Evolutionary conservation across 2,329 filamentous ascomycete species (phyloP), one percentile per base, ranked within the genome.

Genomic region (Juglanconis oblonga): DNA sequence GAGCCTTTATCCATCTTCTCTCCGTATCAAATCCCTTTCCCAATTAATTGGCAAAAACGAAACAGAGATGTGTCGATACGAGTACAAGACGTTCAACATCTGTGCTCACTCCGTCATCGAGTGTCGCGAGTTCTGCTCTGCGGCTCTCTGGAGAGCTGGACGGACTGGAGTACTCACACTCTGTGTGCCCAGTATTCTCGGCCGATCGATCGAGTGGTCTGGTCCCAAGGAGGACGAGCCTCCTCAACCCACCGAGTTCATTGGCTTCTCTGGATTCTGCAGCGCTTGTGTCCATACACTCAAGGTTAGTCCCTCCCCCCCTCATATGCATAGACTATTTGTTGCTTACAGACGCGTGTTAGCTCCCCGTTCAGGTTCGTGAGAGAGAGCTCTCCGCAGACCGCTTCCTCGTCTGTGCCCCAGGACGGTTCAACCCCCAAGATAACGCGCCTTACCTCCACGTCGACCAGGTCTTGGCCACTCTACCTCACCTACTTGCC

Each of bases 31-130:
- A 29, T 24, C 17, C 45, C 11, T 14, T 57, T 9, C 8, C 24
- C 17, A 11, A 4, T n/a, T 33, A 7, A 11, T 10, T 2, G 29
- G 9, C 36, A 32, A 24, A 14, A n/a, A 31, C 36, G n/a, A 45
- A 24, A 31, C 49, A 40, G 61, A n/a, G 5, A 65, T 65, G 64
- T 65, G 64, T 17, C 52, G 33, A 2, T 59, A 57, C 32, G 29
- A 54, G 4, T 64, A 60, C 52, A 36, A 52, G 35, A 57, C 55
- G 33, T 65, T 51, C 42, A 40, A 52, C 14, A n/a, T 33, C 36
- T 65, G 64, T 31, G 29, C 38, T 7, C 53, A 65, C 11, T 58
- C 42, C 36, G 57, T 53, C 36, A 59, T 64, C 24, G 57, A 64
- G 48, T 36, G 62, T 24, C 17, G 14, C 6, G 29, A 33, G 3